Conservation (phyloP, 306 rosid species). For the Arachis stenosperma region DNA sequence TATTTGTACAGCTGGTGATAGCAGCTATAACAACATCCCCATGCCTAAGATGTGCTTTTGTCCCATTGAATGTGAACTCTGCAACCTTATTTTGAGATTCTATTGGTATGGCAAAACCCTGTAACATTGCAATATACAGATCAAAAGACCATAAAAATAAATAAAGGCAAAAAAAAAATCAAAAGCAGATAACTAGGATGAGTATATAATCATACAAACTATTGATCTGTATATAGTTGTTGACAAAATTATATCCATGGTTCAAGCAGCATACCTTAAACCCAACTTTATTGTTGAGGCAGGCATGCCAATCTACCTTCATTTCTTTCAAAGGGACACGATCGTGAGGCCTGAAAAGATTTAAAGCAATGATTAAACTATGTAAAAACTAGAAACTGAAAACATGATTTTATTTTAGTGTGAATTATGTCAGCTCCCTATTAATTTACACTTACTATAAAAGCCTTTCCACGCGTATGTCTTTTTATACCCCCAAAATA, state of each 20-base stretch:
- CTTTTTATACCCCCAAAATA: not conserved
- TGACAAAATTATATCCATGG: slow-evolving; percentile 9
- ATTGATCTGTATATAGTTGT: slow-evolving; percentile 18
- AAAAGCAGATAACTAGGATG: slow-evolving; percentile 7
- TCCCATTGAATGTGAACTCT: slow-evolving; percentile 69
- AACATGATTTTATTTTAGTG: not conserved
- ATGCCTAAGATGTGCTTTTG: slow-evolving; percentile 82
- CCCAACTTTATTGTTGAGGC: slow-evolving; percentile 92
- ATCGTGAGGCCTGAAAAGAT: slow-evolving; percentile 84
- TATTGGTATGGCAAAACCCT: slow-evolving; percentile 93
- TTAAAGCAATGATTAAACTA: slow-evolving; percentile 33
- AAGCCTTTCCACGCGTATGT: slow-evolving; percentile 14
- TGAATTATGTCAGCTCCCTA: not conserved
- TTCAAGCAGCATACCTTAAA: slow-evolving; percentile 70
- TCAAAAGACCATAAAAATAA: slow-evolving; percentile 33
- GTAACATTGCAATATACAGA: slow-evolving; percentile 45
- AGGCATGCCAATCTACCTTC: slow-evolving; percentile 92
- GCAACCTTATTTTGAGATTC: slow-evolving; percentile 73
- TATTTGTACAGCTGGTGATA: slow-evolving; percentile 98
- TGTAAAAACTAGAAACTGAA: slow-evolving; percentile 26
- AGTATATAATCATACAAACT: slow-evolving; percentile 15
- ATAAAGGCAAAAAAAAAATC: slow-evolving; percentile 9
- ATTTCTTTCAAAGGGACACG: slow-evolving; percentile 91
- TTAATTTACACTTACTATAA: not conserved
- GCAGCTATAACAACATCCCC: slow-evolving; percentile 98